Percentiles rank a stretch among this genome's conserved stretches.
phyloP scores from a whole-genome alignment of 2,329 filamentous ascomycete genomes.

The Chrysoporthe austroafricana region DNA sequence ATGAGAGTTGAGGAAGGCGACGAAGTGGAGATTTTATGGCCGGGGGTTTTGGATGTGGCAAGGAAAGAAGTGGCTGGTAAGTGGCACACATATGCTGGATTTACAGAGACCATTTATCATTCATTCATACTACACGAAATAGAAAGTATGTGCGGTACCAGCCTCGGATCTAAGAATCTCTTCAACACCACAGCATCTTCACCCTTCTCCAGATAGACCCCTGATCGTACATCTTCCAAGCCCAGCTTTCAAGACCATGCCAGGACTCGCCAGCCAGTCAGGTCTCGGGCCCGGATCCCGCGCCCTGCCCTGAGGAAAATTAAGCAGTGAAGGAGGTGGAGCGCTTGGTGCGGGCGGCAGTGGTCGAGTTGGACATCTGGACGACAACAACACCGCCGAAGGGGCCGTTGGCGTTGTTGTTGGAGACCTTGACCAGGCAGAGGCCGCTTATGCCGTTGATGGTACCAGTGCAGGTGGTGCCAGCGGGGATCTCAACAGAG shows the following conservation, averaged over 20 bases:
- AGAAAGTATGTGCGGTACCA: slow-evolving; percentile 2
- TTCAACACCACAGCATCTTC: slow-evolving; percentile 5
- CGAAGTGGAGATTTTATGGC: no score
- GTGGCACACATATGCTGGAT: neutral
- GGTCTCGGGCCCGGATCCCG: neutral
- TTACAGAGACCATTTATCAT: slow-evolving; percentile 1
- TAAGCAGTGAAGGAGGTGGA: slow-evolving; percentile 14
- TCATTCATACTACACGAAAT: slow-evolving; percentile 3
- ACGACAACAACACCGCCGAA: slow-evolving; percentile 32
- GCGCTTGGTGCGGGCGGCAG: slow-evolving; percentile 14
- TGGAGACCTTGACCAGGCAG: slow-evolving; percentile 32
- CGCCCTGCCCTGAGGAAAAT: neutral
- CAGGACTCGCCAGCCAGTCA: neutral
- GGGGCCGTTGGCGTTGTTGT: slow-evolving; percentile 31
- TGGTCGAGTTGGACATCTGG: slow-evolving; percentile 27
- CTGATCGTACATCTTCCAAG: neutral
- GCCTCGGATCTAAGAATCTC: neutral
- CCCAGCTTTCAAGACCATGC: neutral
- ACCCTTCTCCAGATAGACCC: neutral
- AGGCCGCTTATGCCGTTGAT: slow-evolving; percentile 28
- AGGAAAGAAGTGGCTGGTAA: neutral
- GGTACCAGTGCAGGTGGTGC: slow-evolving; percentile 30
- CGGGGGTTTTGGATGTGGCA: neutral
- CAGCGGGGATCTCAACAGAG: slow-evolving; percentile 27
- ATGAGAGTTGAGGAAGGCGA: no score